Conservation (phyloP, 768 basidiomycete genomes). For the Trametes cubensis region DNA sequence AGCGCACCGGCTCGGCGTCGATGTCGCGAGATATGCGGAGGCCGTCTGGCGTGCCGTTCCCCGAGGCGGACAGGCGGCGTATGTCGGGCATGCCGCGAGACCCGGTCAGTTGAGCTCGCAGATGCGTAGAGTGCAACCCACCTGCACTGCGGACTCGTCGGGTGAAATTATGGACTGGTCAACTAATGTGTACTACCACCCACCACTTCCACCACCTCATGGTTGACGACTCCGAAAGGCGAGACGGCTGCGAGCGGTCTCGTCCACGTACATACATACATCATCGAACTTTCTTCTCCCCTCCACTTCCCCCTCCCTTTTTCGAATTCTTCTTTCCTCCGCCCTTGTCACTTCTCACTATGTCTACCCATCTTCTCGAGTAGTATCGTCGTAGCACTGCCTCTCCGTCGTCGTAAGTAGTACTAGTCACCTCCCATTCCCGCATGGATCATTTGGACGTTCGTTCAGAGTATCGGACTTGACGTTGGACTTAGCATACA, state of each 20-base stretch:
- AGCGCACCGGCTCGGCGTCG: conserved; percentile 32
- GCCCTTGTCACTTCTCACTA: background rate
- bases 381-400: background rate
- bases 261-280: conserved; percentile 1
- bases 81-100: conserved; percentile 41
- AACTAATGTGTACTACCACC: conserved; percentile 25
- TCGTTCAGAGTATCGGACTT: conserved; percentile 15
- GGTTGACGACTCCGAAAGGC: background rate
- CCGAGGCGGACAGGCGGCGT: conserved; percentile 43
- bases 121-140: background rate
- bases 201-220: conserved; percentile 8
- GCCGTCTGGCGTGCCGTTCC: conserved; percentile 58
- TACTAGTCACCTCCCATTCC: background rate
- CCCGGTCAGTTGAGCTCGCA: conserved; percentile 38
- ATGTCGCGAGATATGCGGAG: conserved; percentile 42
- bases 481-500: conserved; percentile 21
- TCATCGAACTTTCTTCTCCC: background rate
- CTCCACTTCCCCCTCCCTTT: too few relatives aligned
- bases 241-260: conserved; percentile 1
- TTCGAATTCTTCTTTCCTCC: background rate
- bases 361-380: background rate
- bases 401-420: background rate
- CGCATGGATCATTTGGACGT: conserved; percentile 16
- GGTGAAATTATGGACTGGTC: conserved; percentile 19
- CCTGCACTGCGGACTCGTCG: background rate